These are phyloP conservation scores for Tardiomyces blankii DNA, from an alignment of 1,139 yeast genomes.

Conservation along the genomic window DNA sequence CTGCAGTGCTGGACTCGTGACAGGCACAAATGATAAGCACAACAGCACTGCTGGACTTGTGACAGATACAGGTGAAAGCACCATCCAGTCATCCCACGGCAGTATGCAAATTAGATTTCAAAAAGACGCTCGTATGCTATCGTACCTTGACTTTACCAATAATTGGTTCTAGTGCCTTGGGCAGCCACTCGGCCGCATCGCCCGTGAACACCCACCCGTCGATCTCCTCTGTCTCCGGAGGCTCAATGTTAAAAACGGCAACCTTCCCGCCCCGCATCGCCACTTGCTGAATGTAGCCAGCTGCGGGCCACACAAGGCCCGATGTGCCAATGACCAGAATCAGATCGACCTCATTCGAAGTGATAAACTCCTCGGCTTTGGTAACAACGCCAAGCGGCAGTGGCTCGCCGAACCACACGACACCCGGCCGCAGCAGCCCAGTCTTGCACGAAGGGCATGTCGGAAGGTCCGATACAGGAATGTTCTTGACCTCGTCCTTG, in stretches of 20 bases:
- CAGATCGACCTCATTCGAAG: slow-evolving; percentile 48
- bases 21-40: no score
- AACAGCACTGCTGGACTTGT: no score
- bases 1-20: no score
- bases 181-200: slow-evolving; percentile 65
- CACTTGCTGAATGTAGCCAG: slow-evolving; percentile 76
- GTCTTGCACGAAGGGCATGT: slow-evolving; percentile 59
- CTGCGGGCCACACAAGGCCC: slow-evolving; percentile 83
- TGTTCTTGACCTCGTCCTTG: slow-evolving; percentile 13
- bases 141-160: slow-evolving; percentile 14
- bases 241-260: slow-evolving; percentile 71
- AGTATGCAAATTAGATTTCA: no score
- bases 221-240: slow-evolving; percentile 30
- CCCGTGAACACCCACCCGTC: slow-evolving; percentile 67
- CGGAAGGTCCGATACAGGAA: slow-evolving; percentile 50
- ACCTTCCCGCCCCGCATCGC: slow-evolving; percentile 65
- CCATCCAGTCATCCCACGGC: no score
- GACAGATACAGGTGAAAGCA: no score
- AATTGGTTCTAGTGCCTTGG: slow-evolving; percentile 47
- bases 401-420: slow-evolving; percentile 89
- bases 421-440: slow-evolving; percentile 69
- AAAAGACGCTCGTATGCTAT: neutral
- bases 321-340: slow-evolving; percentile 79
- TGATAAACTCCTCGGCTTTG: slow-evolving; percentile 61
- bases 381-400: slow-evolving; percentile 53